Base-by-base conservation (phyloP, 768 basidiomycete species). In the Hypholoma sublateritium region DNA sequence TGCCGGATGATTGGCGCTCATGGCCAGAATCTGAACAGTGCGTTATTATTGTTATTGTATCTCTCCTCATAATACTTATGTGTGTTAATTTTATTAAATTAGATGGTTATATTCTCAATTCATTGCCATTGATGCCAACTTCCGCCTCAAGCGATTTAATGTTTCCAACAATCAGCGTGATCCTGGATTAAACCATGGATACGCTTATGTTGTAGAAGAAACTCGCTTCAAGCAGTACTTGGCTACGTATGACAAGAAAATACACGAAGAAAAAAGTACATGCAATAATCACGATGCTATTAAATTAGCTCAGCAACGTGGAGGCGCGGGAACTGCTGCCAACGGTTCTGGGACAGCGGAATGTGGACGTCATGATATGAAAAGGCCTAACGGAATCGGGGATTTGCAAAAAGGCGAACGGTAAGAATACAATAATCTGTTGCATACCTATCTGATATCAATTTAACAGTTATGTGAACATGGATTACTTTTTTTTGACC, bases 81-180 rank as follows among this genome's bases (percentile, higher is more conserved):
- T n/a, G n/a, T n/a, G n/a, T n/a, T 57, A 25, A 46, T 28, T 34
- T 43, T 45, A 34, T 56, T 39, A 52, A 19, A 36, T 47, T 28
- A 72, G 72, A 51, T 74, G 70, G 68, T 28, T 71, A 3, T 66
- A 69, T 63, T 67, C 54, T 4, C 68, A 24, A 53, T 69, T 70
- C 44, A 24, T 74, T 1, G 65, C 63, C 1, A 66, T 74, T 1
- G 70, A 73, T 49, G 64, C 70, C 1, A 73, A 73, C 59, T 75
- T 74, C 55, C 59, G 69, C 0, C 59, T 72, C 12, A 71, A 70
- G 51, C 48, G 64, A 5, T 56, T 59, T 37, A 60, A 59, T 19
- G 64, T 66, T 1, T 72, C 70, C 16, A 67, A 28, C 8, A 60
- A 68, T 2, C 58, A 61, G 8, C 54, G 45, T 3, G 69, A 73